These are phyloP conservation scores for Trichocomaceae sp. DNA, from an alignment of 2,329 filamentous ascomycete genomes.

Conservation along the genomic window DNA sequence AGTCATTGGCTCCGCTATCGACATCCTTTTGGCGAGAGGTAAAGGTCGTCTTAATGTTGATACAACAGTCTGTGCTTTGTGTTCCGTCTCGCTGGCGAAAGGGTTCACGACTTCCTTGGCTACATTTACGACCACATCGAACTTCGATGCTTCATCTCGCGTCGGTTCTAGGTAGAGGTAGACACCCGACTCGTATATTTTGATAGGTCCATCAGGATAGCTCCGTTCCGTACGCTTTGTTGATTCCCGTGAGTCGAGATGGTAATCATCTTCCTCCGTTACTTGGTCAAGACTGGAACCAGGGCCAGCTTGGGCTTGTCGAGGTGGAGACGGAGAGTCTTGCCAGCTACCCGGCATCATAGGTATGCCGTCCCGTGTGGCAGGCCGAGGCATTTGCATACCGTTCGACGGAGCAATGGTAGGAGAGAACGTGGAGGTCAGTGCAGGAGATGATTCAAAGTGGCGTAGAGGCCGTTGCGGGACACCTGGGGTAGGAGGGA, in stretches of 20 bases:
- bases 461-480: slow-evolving; percentile 49
- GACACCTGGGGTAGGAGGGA: slow-evolving; percentile 50
- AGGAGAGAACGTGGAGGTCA: slow-evolving; percentile 49
- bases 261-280: slow-evolving; percentile 47
- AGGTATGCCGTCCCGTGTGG: slow-evolving; percentile 27
- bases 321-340: slow-evolving; percentile 21
- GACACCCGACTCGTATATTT: slow-evolving; percentile 56
- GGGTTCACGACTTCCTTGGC: slow-evolving; percentile 60
- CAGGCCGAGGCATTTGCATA: slow-evolving; percentile 44
- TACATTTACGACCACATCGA: slow-evolving; percentile 60
- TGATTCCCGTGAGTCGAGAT: slow-evolving; percentile 47
- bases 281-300: slow-evolving; percentile 33
- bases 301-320: slow-evolving; percentile 15
- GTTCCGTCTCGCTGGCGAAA: slow-evolving; percentile 33
- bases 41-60: slow-evolving; percentile 42
- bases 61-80: slow-evolving; percentile 35
- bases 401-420: slow-evolving; percentile 44
- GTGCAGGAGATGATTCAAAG: slow-evolving; percentile 56
- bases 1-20: slow-evolving; percentile 37
- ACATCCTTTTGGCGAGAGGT: slow-evolving; percentile 25
- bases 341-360: slow-evolving; percentile 25
- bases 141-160: slow-evolving; percentile 51
- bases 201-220: slow-evolving; percentile 58
- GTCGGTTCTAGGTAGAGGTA: slow-evolving; percentile 59
- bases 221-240: slow-evolving; percentile 56